These are phyloP conservation scores for Panaeolus papilionaceus DNA, from an alignment of 768 basidiomycete species.

Conservation along the genomic window DNA sequence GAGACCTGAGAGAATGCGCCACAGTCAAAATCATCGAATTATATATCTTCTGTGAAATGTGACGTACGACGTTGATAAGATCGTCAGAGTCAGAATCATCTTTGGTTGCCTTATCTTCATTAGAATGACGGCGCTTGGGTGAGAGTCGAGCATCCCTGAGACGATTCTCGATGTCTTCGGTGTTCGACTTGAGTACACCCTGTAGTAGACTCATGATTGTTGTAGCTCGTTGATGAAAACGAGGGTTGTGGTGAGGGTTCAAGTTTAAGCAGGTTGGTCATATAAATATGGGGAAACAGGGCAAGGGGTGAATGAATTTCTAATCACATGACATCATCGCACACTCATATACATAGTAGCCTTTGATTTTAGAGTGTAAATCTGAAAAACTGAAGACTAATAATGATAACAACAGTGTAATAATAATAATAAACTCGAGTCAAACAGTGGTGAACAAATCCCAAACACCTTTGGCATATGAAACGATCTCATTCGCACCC, in stretches of 20 bases:
- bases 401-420: not conserved
- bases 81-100: conserved; percentile 70
- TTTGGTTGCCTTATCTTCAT: conserved; percentile 47
- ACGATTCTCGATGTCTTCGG: conserved; percentile 44
- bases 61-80: conserved; percentile 72
- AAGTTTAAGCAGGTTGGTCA: conserved; percentile 2
- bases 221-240: conserved; percentile 16
- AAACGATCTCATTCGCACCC: conserved; percentile 86
- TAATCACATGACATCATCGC: conserved; percentile 28
- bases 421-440: conserved; percentile 20
- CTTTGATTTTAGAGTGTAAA: not conserved
- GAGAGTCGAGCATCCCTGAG: conserved; percentile 37
- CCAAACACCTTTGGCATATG: conserved; percentile 88
- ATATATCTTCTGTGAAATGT: not conserved
- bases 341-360: not conserved
- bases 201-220: conserved; percentile 69
- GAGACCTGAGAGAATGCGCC: conserved; percentile 54
- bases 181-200: conserved; percentile 67
- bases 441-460: conserved; percentile 76
- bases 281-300: conserved; percentile 15
- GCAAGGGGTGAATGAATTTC: conserved; percentile 4
- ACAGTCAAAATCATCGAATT: conserved; percentile 13
- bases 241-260: conserved; percentile 4
- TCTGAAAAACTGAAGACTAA: not conserved
- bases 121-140: conserved; percentile 26